A percentile compares a stretch with the other conserved stretches of the same genome.
Evolutionary conservation across 192 early-diverging fungal species (phyloP).

Genomic region (Linnemannia exigua): DNA sequence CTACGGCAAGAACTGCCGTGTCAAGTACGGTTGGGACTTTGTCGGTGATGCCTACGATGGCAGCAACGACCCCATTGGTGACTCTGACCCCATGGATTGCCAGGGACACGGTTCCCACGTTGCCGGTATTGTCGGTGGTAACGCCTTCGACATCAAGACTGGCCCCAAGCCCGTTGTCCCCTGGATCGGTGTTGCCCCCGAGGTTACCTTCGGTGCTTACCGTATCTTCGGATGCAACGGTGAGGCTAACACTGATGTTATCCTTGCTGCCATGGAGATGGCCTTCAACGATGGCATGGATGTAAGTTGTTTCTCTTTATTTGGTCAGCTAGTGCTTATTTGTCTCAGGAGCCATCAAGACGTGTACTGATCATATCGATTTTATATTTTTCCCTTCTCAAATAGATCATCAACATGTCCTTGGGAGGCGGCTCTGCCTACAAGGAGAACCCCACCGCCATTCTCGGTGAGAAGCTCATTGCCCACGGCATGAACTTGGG

Average conservation of each 20-base stretch:
- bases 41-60: conserved; percentile 67
- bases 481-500: conserved; percentile 68
- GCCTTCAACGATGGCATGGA: conserved; percentile 68
- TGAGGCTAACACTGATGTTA: conserved; percentile 64
- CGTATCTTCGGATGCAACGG: conserved; percentile 74
- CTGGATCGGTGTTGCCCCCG: conserved; percentile 80
- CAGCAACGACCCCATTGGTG: conserved; percentile 49
- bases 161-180: conserved; percentile 28
- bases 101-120: conserved; percentile 68
- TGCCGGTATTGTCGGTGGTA: conserved; percentile 62
- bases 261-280: conserved; percentile 72
- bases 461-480: conserved; percentile 59
- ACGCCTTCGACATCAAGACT: conserved; percentile 40
- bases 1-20: conserved; percentile 66
- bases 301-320: conserved; percentile 55
- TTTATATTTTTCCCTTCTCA: conserved; percentile 11
- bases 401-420: conserved; percentile 72
- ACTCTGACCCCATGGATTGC: conserved; percentile 66
- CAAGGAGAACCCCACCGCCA: conserved; percentile 63
- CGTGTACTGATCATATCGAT: not conserved
- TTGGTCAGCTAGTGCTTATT: no score
- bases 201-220: conserved; percentile 75
- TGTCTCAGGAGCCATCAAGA: no score
- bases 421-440: conserved; percentile 70
- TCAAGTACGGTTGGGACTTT: conserved; percentile 73